Base-by-base conservation (phyloP, 75 land plant genomes). In the Cunninghamia lanceolata region DNA sequence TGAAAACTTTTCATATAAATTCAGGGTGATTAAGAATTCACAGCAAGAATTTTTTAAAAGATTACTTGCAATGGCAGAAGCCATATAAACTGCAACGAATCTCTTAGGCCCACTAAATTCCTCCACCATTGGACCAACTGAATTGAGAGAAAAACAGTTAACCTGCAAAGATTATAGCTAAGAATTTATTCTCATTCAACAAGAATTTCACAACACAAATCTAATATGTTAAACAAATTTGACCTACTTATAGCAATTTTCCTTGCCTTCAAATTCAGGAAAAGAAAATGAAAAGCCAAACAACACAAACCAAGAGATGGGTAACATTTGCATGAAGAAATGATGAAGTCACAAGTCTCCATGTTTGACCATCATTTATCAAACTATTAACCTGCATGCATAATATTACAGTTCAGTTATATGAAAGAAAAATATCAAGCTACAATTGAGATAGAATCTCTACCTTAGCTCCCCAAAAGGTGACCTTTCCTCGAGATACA, bases 401-500 rank as follows among this genome's bases (percentile, higher is more conserved):
- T 66, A 30, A 70, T 74, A 66, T 39, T 43, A 85, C 42, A 71
- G 36, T 50, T 74, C 6, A 46, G 21, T 70, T n/a, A 46, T 66
- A 70, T 28, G 38, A 77, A 47, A 45, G 52, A 35, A 10, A 50
- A 50, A 38, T 17, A 39, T 13, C 21, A 54, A 16, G 25, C 35
- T 63, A 81, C 39, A 35, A 84, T 73, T 59, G 42, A 30, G 77
- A 76, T 46, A 19, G 43, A n/a, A 73, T 38, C 3, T n/a, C 46
- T 5, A 96, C 98, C 98, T 96, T 96, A 70, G 95, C 94, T 90
- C 98, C 98, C 93, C 90, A 91, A 46, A 93, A 81, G 17, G 94
- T 56, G 76, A 96, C 86, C 86, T 87, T 93, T 40, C 94, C 96
- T 13, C 90, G 86, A 74, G 95, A 90, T 38, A 91, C 92, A 43